Conservation (phyloP, 169 alveolate genomes). For the Plasmodium relictum region DNA sequence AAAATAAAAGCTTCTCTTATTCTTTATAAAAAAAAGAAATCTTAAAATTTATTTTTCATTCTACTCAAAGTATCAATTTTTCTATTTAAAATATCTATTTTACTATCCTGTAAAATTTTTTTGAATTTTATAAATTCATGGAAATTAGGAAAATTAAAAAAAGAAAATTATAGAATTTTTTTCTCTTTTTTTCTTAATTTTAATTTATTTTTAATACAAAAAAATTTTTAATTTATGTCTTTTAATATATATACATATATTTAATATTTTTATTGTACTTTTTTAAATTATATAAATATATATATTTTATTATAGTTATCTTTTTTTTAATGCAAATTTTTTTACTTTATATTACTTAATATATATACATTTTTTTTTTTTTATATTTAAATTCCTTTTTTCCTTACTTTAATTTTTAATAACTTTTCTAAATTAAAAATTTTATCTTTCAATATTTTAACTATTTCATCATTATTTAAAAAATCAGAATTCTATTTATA, state of each 20-base stretch:
- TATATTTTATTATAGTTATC: not conserved
- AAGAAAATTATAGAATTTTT: not conserved
- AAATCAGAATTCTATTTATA: slow-evolving; percentile 19
- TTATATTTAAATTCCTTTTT: not conserved
- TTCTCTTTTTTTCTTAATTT: not conserved
- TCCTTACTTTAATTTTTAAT: slow-evolving; percentile 51
- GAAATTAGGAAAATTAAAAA: slow-evolving; percentile 1
- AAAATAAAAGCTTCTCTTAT: not conserved
- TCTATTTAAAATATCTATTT: slow-evolving; percentile 50
- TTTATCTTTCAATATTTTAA: slow-evolving; percentile 41
- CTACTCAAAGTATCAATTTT: slow-evolving; percentile 53
- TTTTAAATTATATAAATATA: too few relatives aligned
- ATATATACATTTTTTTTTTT: not conserved
- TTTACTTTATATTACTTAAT: not conserved
- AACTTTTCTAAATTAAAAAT: slow-evolving; percentile 48
- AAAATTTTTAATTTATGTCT: not conserved
- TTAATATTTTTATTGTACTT: too few relatives aligned
- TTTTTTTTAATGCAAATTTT: not conserved
- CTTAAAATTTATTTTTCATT: slow-evolving; percentile 15
- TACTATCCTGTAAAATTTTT: slow-evolving; percentile 31
- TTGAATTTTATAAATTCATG: not conserved
- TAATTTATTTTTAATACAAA: not conserved
- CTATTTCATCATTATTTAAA: slow-evolving; percentile 40
- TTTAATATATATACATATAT: not conserved
- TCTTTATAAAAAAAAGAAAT: slow-evolving; percentile 9